Conservation (phyloP, 2,329 filamentous ascomycete species). For the Pseudogymnoascus sp. region DNA sequence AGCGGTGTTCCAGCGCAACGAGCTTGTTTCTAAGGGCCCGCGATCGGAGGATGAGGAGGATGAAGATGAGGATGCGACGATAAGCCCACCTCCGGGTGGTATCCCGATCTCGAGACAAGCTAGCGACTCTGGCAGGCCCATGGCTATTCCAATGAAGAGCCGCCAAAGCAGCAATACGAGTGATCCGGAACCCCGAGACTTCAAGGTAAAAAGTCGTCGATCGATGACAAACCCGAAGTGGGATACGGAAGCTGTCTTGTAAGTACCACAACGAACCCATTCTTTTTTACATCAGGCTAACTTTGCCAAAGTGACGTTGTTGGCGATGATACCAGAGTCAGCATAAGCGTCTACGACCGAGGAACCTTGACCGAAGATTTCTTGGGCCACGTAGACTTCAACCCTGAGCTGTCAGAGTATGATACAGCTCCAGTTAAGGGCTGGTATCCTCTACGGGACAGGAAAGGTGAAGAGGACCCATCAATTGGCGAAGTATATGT, state of each 20-base stretch:
- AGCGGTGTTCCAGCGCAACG: slow-evolving; percentile 92
- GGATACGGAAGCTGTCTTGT: slow-evolving; percentile 96
- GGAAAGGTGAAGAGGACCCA: slow-evolving; percentile 68
- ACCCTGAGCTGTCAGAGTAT: slow-evolving; percentile 57
- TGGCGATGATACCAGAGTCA: slow-evolving; percentile 80
- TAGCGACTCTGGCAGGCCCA: slow-evolving; percentile 74
- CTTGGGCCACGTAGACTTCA: slow-evolving; percentile 79
- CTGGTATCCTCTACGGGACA: slow-evolving; percentile 76
- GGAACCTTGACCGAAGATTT: slow-evolving; percentile 76
- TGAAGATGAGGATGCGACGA: slow-evolving; percentile 51
- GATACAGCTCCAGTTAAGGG: slow-evolving; percentile 65
- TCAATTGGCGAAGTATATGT: slow-evolving; percentile 83
- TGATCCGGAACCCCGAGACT: slow-evolving; percentile 54
- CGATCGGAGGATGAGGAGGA: slow-evolving; percentile 50
- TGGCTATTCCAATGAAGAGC: slow-evolving; percentile 92
- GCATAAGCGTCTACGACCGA: slow-evolving; percentile 88
- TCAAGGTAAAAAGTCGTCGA: slow-evolving; percentile 46
- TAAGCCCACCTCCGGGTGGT: slow-evolving; percentile 46
- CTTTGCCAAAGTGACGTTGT: slow-evolving; percentile 70
- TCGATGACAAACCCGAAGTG: slow-evolving; percentile 79
- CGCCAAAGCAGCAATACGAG: slow-evolving; percentile 95
- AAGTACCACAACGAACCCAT: slow-evolving; percentile 35
- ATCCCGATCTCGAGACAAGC: slow-evolving; percentile 60
- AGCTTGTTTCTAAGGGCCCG: slow-evolving; percentile 86
- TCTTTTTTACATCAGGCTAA: slow-evolving; percentile 15